These are phyloP conservation scores for Filosporella fistucella DNA, from an alignment of 495 filamentous ascomycete genomes.

Conservation along the genomic window DNA sequence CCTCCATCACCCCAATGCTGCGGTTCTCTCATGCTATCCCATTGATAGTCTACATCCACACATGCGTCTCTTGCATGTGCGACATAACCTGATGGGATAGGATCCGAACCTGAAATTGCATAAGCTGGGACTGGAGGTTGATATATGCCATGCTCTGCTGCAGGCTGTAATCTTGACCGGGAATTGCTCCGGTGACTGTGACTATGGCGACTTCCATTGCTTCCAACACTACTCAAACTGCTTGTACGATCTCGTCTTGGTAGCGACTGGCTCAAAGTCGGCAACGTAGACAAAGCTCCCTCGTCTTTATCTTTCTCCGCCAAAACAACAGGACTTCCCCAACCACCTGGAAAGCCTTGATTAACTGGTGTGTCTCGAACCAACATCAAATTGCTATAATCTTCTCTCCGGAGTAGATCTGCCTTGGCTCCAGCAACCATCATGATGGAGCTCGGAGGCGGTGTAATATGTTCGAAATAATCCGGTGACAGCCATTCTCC, in stretches of 20 bases:
- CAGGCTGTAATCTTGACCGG: too few species aligned
- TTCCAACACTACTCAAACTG: conserved; percentile 30
- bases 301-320: conserved; percentile 20
- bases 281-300: conserved; percentile 14
- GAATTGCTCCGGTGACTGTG: too few species aligned
- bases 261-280: conserved; percentile 23
- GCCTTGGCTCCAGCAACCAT: conserved; percentile 87
- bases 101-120: conserved; percentile 71
- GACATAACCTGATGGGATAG: conserved; percentile 84
- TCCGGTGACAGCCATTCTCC: conserved; percentile 93
- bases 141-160: conserved; percentile 42
- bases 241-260: conserved; percentile 38
- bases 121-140: conserved; percentile 74
- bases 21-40: conserved; percentile 82
- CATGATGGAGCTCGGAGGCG: conserved; percentile 77
- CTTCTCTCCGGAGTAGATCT: conserved; percentile 69
- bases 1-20: conserved; percentile 83
- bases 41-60: conserved; percentile 81
- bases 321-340: conserved; percentile 38
- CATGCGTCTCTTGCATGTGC: conserved; percentile 90
- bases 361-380: conserved; percentile 26
- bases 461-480: conserved; percentile 89
- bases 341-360: conserved; percentile 60
- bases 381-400: conserved; percentile 47
- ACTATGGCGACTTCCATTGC: conserved; percentile 11